Percentiles rank a stretch among this genome's conserved stretches.
These are phyloP conservation scores for Aspergillus clavatus DNA, from an alignment of 2,329 filamentous ascomycete genomes.

Conservation along the genomic window DNA sequence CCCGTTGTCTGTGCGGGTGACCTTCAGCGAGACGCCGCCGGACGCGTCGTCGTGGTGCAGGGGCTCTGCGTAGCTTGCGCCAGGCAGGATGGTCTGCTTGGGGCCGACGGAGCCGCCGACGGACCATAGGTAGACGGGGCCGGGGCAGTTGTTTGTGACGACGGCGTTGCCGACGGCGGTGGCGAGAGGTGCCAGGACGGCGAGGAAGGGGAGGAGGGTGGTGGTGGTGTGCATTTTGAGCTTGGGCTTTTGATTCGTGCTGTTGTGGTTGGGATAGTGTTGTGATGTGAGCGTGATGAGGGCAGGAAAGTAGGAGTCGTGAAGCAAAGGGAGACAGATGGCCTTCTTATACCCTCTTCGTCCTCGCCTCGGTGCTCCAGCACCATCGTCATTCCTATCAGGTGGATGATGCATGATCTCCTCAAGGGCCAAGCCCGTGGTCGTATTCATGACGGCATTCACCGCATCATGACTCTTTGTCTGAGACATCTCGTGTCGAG, in stretches of 20 bases:
- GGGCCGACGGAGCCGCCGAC: constrained; percentile 33
- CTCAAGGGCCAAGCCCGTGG: no score
- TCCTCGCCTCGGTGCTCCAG: no score
- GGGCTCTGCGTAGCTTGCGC: constrained; percentile 31
- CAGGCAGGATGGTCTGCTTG: constrained; percentile 27
- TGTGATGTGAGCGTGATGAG: neutral
- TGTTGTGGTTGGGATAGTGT: neutral
- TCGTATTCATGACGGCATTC: no score
- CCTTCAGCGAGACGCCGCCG: constrained; percentile 42
- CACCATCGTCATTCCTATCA: neutral
- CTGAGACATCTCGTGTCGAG: constrained; percentile 1
- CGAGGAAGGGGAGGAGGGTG: constrained; percentile 26
- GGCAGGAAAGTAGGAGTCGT: neutral
- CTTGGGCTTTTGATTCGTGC: neutral
- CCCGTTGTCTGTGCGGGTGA: constrained; percentile 34
- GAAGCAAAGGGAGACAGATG: no score
- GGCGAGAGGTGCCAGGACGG: constrained; percentile 29
- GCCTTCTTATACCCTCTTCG: no score
- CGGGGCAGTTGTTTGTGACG: constrained; percentile 37
- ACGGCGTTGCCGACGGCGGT: constrained; percentile 34
- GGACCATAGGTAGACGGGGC: constrained; percentile 37
- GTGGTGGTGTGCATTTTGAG: constrained; percentile 32
- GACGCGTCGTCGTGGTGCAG: constrained; percentile 33
- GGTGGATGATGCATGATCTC: no score
- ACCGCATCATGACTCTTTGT: neutral